Conservation (phyloP, 805 yeast genomes). For the Candida hispaniensis region DNA sequence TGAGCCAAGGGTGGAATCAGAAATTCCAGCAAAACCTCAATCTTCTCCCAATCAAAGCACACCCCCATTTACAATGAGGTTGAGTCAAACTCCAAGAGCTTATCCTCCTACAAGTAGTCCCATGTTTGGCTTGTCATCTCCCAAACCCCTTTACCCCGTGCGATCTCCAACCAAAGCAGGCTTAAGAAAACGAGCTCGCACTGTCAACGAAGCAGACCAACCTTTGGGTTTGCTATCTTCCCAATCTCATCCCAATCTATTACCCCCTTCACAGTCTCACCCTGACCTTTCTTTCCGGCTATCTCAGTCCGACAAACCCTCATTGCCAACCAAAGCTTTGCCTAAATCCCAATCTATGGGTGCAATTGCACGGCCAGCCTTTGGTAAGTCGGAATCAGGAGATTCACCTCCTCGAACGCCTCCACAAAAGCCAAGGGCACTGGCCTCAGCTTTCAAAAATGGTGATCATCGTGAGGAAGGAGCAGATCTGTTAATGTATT, state of each 20-base stretch:
- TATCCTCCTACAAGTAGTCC: conserved; percentile 2
- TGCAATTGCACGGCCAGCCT: conserved; percentile 7
- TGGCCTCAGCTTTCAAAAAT: conserved; percentile 12
- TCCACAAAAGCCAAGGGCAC: conserved; percentile 18
- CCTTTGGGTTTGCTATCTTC: conserved; percentile 3
- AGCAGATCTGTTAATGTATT: conserved; percentile 67
- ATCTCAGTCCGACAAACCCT: no score
- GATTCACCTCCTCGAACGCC: conserved; percentile 25
- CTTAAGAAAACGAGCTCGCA: conserved; percentile 10
- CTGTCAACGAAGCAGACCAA: conserved; percentile 4
- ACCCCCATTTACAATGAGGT: conserved; percentile 5
- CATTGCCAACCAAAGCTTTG: no score
- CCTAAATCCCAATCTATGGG: conserved; percentile 14
- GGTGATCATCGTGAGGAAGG: conserved; percentile 42
- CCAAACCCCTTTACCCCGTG: conserved; percentile 8
- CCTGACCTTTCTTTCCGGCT: conserved; percentile 13
- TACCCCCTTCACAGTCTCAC: conserved; percentile 3
- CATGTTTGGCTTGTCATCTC: conserved; percentile 6
- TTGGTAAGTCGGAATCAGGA: conserved; percentile 8
- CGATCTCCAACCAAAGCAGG: conserved; percentile 9
- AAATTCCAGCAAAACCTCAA: conserved; percentile 10
- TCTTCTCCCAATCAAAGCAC: conserved; percentile 14
- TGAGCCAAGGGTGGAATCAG: conserved; percentile 27
- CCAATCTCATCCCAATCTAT: conserved; percentile 11
- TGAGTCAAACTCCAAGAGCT: not conserved